Evolutionary conservation across 192 early-diverging fungal species (phyloP).

Genomic region (Gryganskiella cystojenkinii): DNA sequence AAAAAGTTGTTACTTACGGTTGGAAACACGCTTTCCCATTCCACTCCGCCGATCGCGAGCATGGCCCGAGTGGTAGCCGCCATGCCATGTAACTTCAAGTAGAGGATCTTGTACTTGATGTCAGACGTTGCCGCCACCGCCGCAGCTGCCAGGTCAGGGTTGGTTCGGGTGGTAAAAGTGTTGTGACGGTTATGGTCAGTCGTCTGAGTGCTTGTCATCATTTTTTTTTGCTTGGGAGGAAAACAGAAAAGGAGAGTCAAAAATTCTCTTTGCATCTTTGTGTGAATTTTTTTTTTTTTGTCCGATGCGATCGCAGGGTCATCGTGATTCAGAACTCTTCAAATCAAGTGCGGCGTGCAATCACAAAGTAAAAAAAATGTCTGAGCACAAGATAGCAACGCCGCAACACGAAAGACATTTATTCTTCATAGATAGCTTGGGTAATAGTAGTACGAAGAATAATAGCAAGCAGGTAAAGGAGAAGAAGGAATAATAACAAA

Average conservation of each 20-base stretch:
- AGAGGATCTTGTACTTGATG: constrained; percentile 25
- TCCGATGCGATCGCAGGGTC: too few species aligned
- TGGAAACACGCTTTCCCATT: constrained; percentile 33
- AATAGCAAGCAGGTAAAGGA: background rate
- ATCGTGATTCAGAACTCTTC: background rate
- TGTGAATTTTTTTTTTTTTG: too few species aligned
- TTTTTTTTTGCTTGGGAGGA: too few species aligned
- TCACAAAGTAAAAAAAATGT: background rate
- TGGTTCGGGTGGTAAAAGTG: constrained; percentile 21
- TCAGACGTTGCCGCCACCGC: background rate
- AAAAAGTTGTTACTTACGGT: background rate
- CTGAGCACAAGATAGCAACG: background rate
- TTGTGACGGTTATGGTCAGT: too few species aligned
- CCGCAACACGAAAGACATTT: constrained; percentile 1
- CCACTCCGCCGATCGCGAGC: constrained; percentile 14
- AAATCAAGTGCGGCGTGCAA: background rate
- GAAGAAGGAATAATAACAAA: background rate
- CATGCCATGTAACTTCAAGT: constrained; percentile 42
- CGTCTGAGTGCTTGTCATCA: too few species aligned
- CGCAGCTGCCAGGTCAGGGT: constrained; percentile 8
- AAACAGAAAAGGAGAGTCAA: too few species aligned
- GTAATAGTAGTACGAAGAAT: background rate
- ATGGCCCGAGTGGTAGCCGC: constrained; percentile 30
- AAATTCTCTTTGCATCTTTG: too few species aligned
- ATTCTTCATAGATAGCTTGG: too few species aligned